Conservation (phyloP, 2,329 filamentous ascomycete genomes). For the Aspergillus floridensis region DNA sequence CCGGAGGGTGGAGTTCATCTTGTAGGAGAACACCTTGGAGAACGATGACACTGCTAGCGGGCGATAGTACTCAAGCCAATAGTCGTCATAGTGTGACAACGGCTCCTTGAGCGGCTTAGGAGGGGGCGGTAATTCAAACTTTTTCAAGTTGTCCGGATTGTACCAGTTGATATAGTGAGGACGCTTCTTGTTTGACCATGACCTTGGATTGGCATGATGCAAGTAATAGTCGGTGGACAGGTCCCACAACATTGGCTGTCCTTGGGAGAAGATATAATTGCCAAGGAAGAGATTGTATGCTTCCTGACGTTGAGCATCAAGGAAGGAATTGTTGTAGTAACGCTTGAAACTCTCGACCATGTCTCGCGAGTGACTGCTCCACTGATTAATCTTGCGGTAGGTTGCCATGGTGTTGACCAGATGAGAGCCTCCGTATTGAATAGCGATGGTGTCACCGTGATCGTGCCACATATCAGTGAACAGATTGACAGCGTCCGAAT, state of each 20-base stretch:
- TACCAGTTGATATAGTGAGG: conserved; percentile 89
- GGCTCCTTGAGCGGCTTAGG: conserved; percentile 31
- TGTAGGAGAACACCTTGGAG: conserved; percentile 86
- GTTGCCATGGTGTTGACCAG: conserved; percentile 99
- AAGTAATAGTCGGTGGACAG: conserved; percentile 92
- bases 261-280: conserved; percentile 85
- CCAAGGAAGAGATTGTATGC: conserved; percentile 97
- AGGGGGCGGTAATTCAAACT: conserved; percentile 56
- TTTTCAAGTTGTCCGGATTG: conserved; percentile 68
- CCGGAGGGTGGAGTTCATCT: conserved; percentile 83
- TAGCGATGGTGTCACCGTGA: conserved; percentile 94
- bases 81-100: conserved; percentile 72
- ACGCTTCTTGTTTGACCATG: conserved; percentile 61
- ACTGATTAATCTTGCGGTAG: conserved; percentile 98
- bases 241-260: conserved; percentile 96
- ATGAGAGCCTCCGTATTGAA: conserved; percentile 96
- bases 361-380: conserved; percentile 94
- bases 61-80: conserved; percentile 96
- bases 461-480: conserved; percentile 99
- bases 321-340: conserved; percentile 98
- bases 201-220: conserved; percentile 79
- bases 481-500: conserved; percentile 91
- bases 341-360: conserved; percentile 99
- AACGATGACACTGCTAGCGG: conserved; percentile 85
- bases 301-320: conserved; percentile 96